phyloP scores from a whole-genome alignment of 345 rosid genomes.

The Acer negundo region DNA sequence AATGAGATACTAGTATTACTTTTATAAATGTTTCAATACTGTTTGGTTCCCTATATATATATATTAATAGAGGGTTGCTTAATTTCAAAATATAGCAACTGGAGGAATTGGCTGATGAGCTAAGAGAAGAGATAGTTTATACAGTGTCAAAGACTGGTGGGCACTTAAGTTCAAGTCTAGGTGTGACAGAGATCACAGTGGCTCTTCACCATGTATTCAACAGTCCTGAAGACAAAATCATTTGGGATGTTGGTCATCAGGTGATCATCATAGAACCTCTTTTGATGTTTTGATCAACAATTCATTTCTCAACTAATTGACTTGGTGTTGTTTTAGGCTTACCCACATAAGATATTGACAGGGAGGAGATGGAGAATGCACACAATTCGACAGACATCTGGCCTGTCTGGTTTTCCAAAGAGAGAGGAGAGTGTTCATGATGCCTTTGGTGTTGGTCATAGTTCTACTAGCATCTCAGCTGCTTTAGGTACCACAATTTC shows the following conservation, averaged over 20 bases:
- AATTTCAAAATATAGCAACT: constrained; percentile 37
- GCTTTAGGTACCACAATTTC: constrained; percentile 35
- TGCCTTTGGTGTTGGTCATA: constrained; percentile 56
- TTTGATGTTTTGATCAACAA: too few species aligned
- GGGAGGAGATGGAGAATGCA: constrained; percentile 51
- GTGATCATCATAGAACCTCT: constrained; percentile 15
- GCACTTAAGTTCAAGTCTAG: constrained; percentile 50
- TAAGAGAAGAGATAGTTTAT: constrained; percentile 47
- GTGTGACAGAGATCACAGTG: constrained; percentile 52
- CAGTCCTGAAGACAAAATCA: constrained; percentile 49
- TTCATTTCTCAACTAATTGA: not conserved
- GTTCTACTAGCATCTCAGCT: constrained; percentile 62
- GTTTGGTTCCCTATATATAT: too few species aligned
- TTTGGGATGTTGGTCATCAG: constrained; percentile 72
- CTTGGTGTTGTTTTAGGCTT: constrained; percentile 28
- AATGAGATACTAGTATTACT: not conserved
- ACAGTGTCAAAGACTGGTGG: constrained; percentile 56
- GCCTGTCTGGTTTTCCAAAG: constrained; percentile 53
- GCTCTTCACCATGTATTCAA: constrained; percentile 59
- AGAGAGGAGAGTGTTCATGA: constrained; percentile 51
- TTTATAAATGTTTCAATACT: too few species aligned
- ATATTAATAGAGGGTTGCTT: not conserved
- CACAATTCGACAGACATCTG: constrained; percentile 45
- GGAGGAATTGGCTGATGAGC: constrained; percentile 36
- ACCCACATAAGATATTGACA: constrained; percentile 48